A percentile compares a stretch with the other conserved stretches of the same genome.
Conservation (phyloP, 371 early-diverging fungal species). For the Mortierella sp. region DNA sequence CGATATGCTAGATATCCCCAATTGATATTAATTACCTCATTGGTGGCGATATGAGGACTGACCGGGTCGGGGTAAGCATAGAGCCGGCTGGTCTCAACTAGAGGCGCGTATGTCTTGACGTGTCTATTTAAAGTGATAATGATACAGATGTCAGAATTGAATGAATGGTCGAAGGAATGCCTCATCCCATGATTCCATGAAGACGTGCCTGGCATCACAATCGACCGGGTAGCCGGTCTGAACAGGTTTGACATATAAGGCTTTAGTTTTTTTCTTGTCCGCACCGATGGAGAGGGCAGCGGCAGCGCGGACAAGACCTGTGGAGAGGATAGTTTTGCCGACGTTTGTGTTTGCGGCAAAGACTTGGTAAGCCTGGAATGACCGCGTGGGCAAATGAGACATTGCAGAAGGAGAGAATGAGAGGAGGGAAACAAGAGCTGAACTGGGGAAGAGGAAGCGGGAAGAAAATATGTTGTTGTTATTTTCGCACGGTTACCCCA, state of each 20-base stretch:
- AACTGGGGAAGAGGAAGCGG: neutral
- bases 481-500: neutral
- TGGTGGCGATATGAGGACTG: conserved; percentile 81
- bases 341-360: conserved; percentile 89
- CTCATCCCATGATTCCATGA: neutral
- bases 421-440: neutral
- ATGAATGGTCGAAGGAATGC: neutral
- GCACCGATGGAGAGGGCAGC: conserved; percentile 57
- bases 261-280: conserved; percentile 60
- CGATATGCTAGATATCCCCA: neutral
- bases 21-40: conserved; percentile 53
- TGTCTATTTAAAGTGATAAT: conserved; percentile 58
- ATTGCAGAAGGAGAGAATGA: conserved; percentile 7
- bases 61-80: conserved; percentile 83
- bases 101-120: conserved; percentile 65
- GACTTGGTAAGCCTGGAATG: conserved; percentile 78
- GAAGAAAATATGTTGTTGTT: neutral
- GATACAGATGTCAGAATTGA: neutral
- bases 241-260: conserved; percentile 83
- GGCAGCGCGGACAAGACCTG: conserved; percentile 74
- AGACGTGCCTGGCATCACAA: conserved; percentile 77
- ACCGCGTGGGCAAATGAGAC: conserved; percentile 62
- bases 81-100: conserved; percentile 64
- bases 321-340: conserved; percentile 86
- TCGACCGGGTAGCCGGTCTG: conserved; percentile 89